Conservation (phyloP, 2,329 filamentous ascomycete genomes). For the Cercospora sp. region DNA sequence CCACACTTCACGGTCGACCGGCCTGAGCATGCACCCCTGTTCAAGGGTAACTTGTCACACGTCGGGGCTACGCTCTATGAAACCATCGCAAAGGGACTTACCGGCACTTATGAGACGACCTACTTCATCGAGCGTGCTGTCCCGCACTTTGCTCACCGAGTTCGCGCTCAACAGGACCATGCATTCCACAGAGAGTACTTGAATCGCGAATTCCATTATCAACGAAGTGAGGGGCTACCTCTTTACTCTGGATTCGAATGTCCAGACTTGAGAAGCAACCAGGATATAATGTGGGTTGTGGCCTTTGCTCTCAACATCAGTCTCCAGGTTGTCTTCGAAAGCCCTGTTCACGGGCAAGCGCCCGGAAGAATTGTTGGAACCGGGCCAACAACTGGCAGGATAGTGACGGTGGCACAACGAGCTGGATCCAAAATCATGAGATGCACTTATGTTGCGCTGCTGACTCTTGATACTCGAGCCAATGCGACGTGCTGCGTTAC, state of each 20-base stretch:
- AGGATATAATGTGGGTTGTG: background rate
- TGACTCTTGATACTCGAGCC: background rate
- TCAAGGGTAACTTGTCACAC: background rate
- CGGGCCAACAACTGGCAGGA: background rate
- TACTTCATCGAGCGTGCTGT: background rate
- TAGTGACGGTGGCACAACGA: background rate
- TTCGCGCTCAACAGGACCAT: background rate
- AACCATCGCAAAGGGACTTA: background rate
- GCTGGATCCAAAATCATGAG: background rate
- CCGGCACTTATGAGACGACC: background rate
- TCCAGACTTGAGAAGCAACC: background rate
- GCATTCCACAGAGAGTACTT: background rate
- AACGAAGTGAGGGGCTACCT: background rate
- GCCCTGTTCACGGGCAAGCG: background rate
- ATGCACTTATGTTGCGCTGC: background rate
- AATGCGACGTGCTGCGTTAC: background rate
- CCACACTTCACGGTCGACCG: background rate
- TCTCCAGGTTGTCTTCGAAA: background rate
- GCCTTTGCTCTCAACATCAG: background rate
- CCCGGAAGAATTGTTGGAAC: background rate
- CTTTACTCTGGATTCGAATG: background rate
- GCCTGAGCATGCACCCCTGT: background rate
- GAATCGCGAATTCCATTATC: background rate
- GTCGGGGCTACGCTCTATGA: background rate
- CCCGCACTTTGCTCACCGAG: background rate